Conservation (phyloP, 2,329 filamentous ascomycete genomes). For the Macroventuria anomochaeta region DNA sequence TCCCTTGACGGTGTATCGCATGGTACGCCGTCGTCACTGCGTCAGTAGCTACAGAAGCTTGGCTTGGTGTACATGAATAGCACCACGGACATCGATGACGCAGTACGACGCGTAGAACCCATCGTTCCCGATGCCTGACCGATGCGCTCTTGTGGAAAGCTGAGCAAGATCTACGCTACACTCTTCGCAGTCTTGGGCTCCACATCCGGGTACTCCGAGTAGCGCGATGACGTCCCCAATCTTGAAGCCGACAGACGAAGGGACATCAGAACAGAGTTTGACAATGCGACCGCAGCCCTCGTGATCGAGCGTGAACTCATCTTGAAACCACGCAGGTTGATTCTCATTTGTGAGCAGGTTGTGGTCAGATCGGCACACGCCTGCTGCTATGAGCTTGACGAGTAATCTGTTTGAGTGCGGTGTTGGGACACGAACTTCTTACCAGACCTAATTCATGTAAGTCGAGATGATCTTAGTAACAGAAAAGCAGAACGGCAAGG, state of each 20-base stretch:
- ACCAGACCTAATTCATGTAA: constrained; percentile 20
- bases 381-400: constrained; percentile 27
- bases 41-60: constrained; percentile 30
- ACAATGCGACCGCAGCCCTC: constrained; percentile 29
- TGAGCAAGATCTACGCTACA: constrained; percentile 24
- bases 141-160: constrained; percentile 21
- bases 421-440: constrained; percentile 20
- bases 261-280: constrained; percentile 14
- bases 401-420: constrained; percentile 22
- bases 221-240: constrained; percentile 26
- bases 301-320: constrained; percentile 29
- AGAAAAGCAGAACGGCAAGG: too few relatives aligned
- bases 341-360: constrained; percentile 31
- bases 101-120: constrained; percentile 27
- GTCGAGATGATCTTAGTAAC: too few relatives aligned
- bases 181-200: constrained; percentile 21
- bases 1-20: constrained; percentile 26
- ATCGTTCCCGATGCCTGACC: constrained; percentile 29
- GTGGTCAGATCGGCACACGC: constrained; percentile 30
- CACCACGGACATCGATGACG: constrained; percentile 24
- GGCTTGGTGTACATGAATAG: constrained; percentile 23
- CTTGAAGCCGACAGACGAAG: constrained; percentile 14
- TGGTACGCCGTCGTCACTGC: constrained; percentile 34
- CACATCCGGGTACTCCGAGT: constrained; percentile 27
- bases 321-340: constrained; percentile 27